A percentile compares a stretch with the other conserved stretches of the same genome.
phyloP scores from a whole-genome alignment of 176 grass and related monocot species.

The Cenchrus fungigraminus region DNA sequence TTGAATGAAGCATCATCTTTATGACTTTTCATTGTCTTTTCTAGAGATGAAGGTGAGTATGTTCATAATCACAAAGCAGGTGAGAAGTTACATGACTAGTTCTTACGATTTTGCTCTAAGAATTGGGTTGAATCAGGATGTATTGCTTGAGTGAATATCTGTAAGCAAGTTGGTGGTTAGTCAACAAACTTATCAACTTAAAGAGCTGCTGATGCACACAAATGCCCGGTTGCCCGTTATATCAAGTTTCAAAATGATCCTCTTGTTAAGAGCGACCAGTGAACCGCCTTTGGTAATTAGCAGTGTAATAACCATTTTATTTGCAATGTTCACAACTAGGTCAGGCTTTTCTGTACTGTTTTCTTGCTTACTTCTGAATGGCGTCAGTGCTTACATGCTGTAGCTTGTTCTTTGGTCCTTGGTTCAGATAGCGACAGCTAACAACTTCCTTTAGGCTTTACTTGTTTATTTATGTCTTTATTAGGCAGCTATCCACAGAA shows the following conservation, averaged over 20 bases:
- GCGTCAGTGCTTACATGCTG: not conserved
- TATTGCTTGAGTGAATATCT: not conserved
- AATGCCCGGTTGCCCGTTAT: not conserved
- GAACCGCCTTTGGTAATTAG: not conserved
- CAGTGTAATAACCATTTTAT: not conserved
- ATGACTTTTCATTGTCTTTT: not conserved
- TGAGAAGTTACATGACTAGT: not conserved
- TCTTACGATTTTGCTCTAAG: not conserved
- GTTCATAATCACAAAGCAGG: not conserved
- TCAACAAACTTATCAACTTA: not conserved
- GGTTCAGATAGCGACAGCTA: not conserved
- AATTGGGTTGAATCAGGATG: not conserved
- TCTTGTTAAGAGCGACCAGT: not conserved
- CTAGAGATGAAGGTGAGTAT: not conserved
- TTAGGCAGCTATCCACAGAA: not conserved
- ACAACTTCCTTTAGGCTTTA: not conserved
- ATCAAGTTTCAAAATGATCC: not conserved
- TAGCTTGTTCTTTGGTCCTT: not conserved
- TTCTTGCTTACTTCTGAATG: not conserved
- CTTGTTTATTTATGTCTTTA: not conserved
- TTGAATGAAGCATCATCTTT: not conserved
- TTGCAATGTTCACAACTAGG: not conserved
- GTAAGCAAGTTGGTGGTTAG: not conserved
- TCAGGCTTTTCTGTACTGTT: not conserved
- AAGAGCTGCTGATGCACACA: not conserved